Evolutionary conservation across 306 rosid genomes (phyloP).

Genomic region (Quercus glauca): DNA sequence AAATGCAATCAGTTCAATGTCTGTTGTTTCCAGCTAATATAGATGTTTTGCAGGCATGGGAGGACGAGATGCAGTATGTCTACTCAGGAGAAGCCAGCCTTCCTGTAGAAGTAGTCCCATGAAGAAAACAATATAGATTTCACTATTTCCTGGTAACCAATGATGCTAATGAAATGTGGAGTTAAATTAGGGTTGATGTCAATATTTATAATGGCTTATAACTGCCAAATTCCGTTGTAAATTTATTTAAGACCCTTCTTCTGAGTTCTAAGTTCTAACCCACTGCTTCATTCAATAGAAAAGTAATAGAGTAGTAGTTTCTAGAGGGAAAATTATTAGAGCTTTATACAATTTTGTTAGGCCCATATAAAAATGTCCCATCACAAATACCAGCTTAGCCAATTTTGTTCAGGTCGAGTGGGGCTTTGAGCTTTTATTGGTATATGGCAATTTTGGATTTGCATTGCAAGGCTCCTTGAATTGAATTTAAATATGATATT

Average conservation of each 20-base stretch:
- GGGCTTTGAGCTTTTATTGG: neutral
- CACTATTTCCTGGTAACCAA: neutral
- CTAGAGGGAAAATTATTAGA: neutral
- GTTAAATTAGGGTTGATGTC: neutral
- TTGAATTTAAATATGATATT: neutral
- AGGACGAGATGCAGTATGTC: conserved; percentile 69
- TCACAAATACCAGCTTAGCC: neutral
- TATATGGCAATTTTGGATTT: neutral
- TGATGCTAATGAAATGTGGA: neutral
- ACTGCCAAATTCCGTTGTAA: neutral
- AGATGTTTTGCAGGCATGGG: conserved; percentile 69
- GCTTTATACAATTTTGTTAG: neutral
- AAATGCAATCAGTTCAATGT: neutral
- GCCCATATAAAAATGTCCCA: neutral
- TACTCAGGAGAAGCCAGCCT: conserved; percentile 46
- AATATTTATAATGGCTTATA: neutral
- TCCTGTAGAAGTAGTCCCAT: conserved; percentile 58
- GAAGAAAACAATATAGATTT: conserved; percentile 18
- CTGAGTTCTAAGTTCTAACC: no score
- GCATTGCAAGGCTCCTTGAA: neutral
- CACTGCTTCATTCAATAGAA: neutral
- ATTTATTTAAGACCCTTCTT: neutral
- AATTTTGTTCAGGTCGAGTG: neutral
- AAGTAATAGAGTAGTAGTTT: neutral
- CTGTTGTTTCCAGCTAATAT: conserved; percentile 8